Percentiles rank a stretch among this genome's conserved stretches.
Conservation (phyloP, 441 rosid genomes). For the Syzygium syzygioides region DNA sequence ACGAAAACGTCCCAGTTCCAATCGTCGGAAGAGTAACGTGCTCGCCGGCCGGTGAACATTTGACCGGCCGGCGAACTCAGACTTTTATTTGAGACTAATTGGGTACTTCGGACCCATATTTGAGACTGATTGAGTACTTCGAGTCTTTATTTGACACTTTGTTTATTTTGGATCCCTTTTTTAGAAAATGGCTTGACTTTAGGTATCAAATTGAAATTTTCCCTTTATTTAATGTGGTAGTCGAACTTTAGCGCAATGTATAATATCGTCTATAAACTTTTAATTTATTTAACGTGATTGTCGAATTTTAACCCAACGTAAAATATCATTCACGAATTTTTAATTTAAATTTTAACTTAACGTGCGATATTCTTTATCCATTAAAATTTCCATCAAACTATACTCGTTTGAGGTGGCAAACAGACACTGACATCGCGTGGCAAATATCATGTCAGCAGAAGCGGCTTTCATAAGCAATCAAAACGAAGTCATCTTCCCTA, state of each 20-base stretch:
- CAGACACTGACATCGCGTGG: rapidly evolving
- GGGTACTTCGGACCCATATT: too few relatives aligned
- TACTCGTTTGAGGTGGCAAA: neutral
- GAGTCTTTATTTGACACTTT: too few relatives aligned
- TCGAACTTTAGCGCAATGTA: rapidly evolving
- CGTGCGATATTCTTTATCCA: neutral
- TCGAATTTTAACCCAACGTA: rapidly evolving
- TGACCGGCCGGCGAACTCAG: too few relatives aligned
- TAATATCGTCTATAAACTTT: rapidly evolving
- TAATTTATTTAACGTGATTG: rapidly evolving
- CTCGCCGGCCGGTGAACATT: too few relatives aligned
- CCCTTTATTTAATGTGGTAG: too few relatives aligned
- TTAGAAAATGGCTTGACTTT: too few relatives aligned
- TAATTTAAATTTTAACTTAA: neutral
- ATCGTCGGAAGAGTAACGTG: too few relatives aligned
- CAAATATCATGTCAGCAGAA: neutral
- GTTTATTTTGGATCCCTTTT: too few relatives aligned
- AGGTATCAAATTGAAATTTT: too few relatives aligned
- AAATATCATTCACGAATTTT: rapidly evolving
- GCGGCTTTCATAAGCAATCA: neutral
- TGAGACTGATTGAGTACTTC: too few relatives aligned
- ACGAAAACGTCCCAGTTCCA: too few relatives aligned
- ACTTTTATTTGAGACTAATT: too few relatives aligned
- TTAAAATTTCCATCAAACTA: neutral
- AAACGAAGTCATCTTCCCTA: neutral